Percentiles rank a stretch among this genome's conserved stretches.
Conservation (phyloP, 352 stramenopile genomes). For the Lagenidium giganteum region DNA sequence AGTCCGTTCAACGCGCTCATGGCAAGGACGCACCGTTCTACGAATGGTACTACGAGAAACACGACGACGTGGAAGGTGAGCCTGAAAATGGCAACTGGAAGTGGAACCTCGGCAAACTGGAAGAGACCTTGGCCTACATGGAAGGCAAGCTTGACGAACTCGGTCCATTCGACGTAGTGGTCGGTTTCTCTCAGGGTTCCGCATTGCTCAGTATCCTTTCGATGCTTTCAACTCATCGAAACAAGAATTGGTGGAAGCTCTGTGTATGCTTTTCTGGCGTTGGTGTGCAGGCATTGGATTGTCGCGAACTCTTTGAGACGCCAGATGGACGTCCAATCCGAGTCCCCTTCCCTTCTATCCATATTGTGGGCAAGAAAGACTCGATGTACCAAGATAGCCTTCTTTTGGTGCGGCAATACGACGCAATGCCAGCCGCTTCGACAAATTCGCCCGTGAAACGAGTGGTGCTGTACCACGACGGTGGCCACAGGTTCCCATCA, state of each 20-base stretch:
- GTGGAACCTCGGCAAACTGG: slow-evolving; percentile 7
- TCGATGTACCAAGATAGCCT: slow-evolving; percentile 25
- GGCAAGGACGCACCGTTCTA: slow-evolving; percentile 1
- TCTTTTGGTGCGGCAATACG: slow-evolving; percentile 27
- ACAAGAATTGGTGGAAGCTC: slow-evolving; percentile 30
- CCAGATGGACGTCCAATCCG: slow-evolving; percentile 12
- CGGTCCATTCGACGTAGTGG: no score
- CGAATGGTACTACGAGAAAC: background rate
- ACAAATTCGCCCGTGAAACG: slow-evolving; percentile 13
- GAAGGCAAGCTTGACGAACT: no score
- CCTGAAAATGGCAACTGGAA: background rate
- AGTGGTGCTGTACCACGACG: slow-evolving; percentile 28
- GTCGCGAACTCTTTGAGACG: slow-evolving; percentile 30
- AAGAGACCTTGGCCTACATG: no score
- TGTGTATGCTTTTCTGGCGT: slow-evolving; percentile 40
- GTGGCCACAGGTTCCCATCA: slow-evolving; percentile 66
- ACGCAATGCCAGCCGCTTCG: slow-evolving; percentile 12
- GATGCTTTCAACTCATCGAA: no score
- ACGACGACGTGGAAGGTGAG: background rate
- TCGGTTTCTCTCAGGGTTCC: no score
- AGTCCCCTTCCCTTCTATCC: slow-evolving; percentile 33
- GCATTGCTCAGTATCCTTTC: no score
- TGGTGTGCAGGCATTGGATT: slow-evolving; percentile 27
- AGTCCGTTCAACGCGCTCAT: background rate
- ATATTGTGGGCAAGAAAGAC: slow-evolving; percentile 38